Base-by-base conservation (phyloP, 2,329 filamentous ascomycete genomes). In the Sporothrix schenckii region DNA sequence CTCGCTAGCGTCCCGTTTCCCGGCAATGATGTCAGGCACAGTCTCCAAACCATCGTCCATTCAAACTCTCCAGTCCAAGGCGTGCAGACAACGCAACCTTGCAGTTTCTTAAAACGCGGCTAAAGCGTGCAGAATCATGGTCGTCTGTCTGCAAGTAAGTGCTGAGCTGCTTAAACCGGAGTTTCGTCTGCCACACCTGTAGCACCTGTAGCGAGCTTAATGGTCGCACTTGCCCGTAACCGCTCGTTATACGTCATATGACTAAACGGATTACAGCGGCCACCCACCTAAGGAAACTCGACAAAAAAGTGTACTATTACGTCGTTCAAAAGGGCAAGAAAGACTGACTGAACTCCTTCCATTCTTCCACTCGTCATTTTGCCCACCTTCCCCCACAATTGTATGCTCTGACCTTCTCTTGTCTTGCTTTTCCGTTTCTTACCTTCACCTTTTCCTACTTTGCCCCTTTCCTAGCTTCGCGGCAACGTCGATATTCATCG, bases 271-370 rank as follows among this genome's bases (percentile, higher is more conserved):
- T 9, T 10, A 9, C 60, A 65, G 58, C 16, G 41, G 3, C 16
- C 30, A 11, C 30, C 30, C 34, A 14, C 27, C 19, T 2, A 52
- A 52, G 44, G 61, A 49, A 65, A 65, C 41, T 34, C 24, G n/a
- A 27, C 41, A n/a, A 4, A 30, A 14, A 14, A n/a, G 60, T 30
- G 27, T 30, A 30, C 44, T n/a, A 65, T 65, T 65, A 65, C 61
- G 61, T 66, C 47, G 47, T 66, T 66, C 19, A 24, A 50, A 21
- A 63, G 27, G 41, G 41, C 24, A 41, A 47, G 47, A 66, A 66
- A 52, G 61, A n/a, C 24, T 34, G 61, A 39, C 61, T 14, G 9
- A 66, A 24, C 61, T 52, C 16, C 47, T 52, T 52, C 24, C 41
- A 34, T 44, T 60, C 34, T 44, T 60, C 34, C 34, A 41, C 34